These are phyloP conservation scores for Ganoderma lucidum DNA, from an alignment of 1,284 basidiomycete genomes.

Conservation along the genomic window DNA sequence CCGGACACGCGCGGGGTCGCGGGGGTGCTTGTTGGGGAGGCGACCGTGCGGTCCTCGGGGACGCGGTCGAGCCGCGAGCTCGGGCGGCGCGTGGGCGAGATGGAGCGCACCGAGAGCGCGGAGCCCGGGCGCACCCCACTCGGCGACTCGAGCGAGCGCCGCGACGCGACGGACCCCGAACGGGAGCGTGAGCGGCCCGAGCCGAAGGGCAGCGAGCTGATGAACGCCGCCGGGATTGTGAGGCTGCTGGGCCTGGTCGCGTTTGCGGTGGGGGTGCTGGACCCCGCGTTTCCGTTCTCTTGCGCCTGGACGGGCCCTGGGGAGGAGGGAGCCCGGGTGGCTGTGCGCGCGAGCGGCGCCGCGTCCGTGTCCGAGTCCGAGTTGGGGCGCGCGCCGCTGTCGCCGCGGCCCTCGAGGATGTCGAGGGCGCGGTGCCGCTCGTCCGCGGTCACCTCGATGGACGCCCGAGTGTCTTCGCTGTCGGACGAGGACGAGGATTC, in stretches of 20 bases:
- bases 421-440: conserved; percentile 27
- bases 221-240: conserved; percentile 5
- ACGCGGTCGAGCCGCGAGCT: conserved; percentile 19
- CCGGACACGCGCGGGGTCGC: not conserved
- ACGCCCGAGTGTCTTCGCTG: not conserved
- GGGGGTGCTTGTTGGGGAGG: not conserved
- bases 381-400: not conserved
- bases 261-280: not conserved
- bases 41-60: conserved; percentile 10
- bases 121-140: not conserved
- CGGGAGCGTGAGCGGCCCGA: conserved; percentile 22
- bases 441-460: conserved; percentile 17
- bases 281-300: not conserved
- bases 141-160: conserved; percentile 16
- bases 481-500: not conserved
- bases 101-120: not conserved
- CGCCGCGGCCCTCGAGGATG: conserved; percentile 25
- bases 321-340: not conserved
- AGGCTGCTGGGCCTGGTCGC: conserved; percentile 8
- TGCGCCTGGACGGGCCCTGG: not conserved
- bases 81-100: conserved; percentile 12
- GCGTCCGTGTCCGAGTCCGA: not conserved
- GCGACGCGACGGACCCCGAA: conserved; percentile 18
- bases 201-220: conserved; percentile 1
- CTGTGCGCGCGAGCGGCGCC: not conserved